Evolutionary conservation across 129 eudicot species (phyloP), one percentile per base, ranked within the genome.

Genomic region (Oenanthe sinensis): DNA sequence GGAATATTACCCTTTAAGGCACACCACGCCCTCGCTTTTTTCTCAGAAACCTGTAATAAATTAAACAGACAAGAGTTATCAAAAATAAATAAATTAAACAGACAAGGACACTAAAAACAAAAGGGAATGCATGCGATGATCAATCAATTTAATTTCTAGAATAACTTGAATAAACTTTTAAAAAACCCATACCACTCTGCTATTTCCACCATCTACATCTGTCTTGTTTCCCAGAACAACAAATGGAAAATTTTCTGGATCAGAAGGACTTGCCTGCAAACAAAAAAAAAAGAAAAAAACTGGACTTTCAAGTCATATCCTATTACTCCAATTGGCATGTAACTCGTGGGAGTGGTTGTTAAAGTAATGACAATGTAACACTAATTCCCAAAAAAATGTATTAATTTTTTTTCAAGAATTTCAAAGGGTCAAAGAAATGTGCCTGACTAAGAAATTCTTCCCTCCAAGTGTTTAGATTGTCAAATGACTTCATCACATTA

Each of bases 1-100:
- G 98, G 98, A 74, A 94, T 94, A 65, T 94, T 94, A 77, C 98
- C 98, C 82, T 94, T 91, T 8, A 97, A 88, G 50, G 98, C 98
- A 77, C 98, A 94, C 98, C 98, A 94, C 40, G 98, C 97, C 75
- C 89, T 88, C 6, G 98, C 98, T 80, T 94, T 94, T 81, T 94
- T 94, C 96, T 91, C 98, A 83, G 98, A 88, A 82, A 91, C 98
- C 98, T 94, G 75, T 17, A 67, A 26, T n/a, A 13, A 39, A 77
- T 58, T 9, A 76, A 20, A 78, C 14, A 47, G 68, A 77, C 46
- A 33, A 69, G 2, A 22, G 20, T 44, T 33, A 33, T 33, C 36
- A 33, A 33, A 33, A 33, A 33, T 33, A 33, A 67, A 26, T 28
- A 13, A 39, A 77, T 58, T 9, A 76, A 20, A 78, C 14, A 47